phyloP scores from a whole-genome alignment of 495 filamentous ascomycete species.

The Hypoxylon rickii region DNA sequence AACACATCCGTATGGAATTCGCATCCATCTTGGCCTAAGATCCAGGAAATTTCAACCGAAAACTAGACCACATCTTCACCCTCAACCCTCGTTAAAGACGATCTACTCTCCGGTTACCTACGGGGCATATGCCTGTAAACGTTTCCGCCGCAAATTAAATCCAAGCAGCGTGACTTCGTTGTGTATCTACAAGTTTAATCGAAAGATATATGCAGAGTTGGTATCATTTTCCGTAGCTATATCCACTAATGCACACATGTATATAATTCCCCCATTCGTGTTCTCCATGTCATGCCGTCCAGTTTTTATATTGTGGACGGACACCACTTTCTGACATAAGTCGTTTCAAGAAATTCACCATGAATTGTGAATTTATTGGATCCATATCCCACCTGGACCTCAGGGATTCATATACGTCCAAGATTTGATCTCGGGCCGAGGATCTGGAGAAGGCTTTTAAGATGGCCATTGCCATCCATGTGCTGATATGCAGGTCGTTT shows the following conservation, averaged over 20 bases:
- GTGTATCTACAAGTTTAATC: neutral
- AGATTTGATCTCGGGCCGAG: slow-evolving; percentile 39
- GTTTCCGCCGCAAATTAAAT: too few relatives aligned
- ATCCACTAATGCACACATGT: slow-evolving; percentile 8
- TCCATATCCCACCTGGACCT: slow-evolving; percentile 44
- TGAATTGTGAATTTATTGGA: slow-evolving; percentile 40
- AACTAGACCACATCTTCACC: too few relatives aligned
- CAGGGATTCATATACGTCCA: slow-evolving; percentile 49
- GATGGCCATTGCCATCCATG: slow-evolving; percentile 55
- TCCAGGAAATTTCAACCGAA: too few relatives aligned
- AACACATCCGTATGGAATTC: too few relatives aligned
- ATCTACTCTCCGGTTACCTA: too few relatives aligned
- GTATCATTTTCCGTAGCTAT: slow-evolving; percentile 8
- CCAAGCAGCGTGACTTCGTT: neutral
- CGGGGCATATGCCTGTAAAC: too few relatives aligned
- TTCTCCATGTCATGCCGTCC: neutral
- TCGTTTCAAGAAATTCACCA: slow-evolving; percentile 39
- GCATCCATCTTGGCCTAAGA: too few relatives aligned
- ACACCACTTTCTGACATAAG: slow-evolving; percentile 15
- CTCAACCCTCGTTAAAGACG: too few relatives aligned
- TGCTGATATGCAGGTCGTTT: slow-evolving; percentile 48
- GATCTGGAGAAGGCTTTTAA: slow-evolving; percentile 53
- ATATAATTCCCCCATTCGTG: neutral
- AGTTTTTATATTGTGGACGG: neutral
- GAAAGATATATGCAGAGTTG: slow-evolving; percentile 11